Evolutionary conservation across 441 rosid species (phyloP).

Genomic region (Euphorbia schlechtendalii): DNA sequence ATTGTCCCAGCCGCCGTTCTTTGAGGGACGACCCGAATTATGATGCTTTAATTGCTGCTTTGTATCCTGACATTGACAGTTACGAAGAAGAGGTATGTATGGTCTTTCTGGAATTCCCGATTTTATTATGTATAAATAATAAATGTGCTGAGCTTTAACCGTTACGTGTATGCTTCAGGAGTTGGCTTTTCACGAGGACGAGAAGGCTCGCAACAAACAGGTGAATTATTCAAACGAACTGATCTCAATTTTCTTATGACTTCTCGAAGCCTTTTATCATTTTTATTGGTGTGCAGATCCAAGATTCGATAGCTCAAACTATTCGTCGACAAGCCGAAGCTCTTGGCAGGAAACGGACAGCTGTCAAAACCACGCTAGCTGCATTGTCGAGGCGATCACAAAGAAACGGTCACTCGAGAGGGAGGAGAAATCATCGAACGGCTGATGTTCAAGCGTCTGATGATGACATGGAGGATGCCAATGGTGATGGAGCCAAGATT

Average conservation of each 20-base stretch:
- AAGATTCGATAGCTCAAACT: conserved; percentile 60
- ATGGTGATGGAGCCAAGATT: conserved; percentile 46
- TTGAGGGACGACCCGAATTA: conserved; percentile 88
- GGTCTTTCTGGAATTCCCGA: background rate
- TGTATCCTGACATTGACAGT: conserved; percentile 73
- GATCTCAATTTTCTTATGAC: no score
- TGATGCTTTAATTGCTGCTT: conserved; percentile 80
- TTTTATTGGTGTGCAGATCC: no score
- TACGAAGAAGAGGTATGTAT: conserved; percentile 69
- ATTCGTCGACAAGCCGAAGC: conserved; percentile 63
- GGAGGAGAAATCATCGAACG: conserved; percentile 36
- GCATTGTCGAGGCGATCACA: no score
- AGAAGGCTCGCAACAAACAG: conserved; percentile 55
- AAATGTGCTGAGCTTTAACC: background rate
- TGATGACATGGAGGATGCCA: conserved; percentile 48
- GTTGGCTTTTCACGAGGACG: conserved; percentile 68
- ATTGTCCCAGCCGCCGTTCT: conserved; percentile 98
- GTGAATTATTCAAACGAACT: conserved; percentile 30
- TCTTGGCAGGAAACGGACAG: conserved; percentile 43
- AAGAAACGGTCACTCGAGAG: no score
- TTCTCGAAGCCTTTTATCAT: no score
- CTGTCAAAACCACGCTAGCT: no score
- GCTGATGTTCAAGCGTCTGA: conserved; percentile 47
- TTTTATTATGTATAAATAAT: no score
- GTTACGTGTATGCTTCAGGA: conserved; percentile 34